phyloP scores from a whole-genome alignment of 495 filamentous ascomycete genomes.

The Aspergillus biplanus region DNA sequence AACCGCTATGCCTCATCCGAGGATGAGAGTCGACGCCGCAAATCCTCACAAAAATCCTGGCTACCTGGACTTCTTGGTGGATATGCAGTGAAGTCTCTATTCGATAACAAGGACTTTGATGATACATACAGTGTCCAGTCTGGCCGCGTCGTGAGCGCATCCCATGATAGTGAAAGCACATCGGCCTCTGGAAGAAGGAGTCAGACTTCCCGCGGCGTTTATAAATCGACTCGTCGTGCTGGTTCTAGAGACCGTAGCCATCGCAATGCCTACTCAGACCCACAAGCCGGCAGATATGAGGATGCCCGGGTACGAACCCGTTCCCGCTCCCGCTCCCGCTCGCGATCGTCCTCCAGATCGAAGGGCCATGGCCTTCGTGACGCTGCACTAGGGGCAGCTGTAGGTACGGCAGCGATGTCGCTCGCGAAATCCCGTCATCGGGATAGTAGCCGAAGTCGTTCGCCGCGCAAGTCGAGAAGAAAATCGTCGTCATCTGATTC shows the following conservation, averaged over 20 bases:
- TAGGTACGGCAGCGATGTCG: slow-evolving; percentile 46
- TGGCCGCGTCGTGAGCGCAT: slow-evolving; percentile 41
- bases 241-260: slow-evolving; percentile 38
- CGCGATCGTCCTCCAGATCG: slow-evolving; percentile 37
- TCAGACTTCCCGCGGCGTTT: slow-evolving; percentile 48
- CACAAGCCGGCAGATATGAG: slow-evolving; percentile 13
- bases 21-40: slow-evolving; percentile 52
- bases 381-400: slow-evolving; percentile 49
- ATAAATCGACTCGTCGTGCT: slow-evolving; percentile 38
- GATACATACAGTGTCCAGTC: slow-evolving; percentile 62
- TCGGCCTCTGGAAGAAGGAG: slow-evolving; percentile 45
- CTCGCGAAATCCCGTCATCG: slow-evolving; percentile 35
- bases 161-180: slow-evolving; percentile 41
- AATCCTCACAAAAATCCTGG: slow-evolving; percentile 50
- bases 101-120: slow-evolving; percentile 57
- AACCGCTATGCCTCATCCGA: slow-evolving; percentile 61
- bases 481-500: slow-evolving; percentile 43
- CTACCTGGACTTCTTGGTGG: slow-evolving; percentile 58
- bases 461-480: slow-evolving; percentile 35
- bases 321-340: slow-evolving; percentile 42
- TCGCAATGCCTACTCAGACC: slow-evolving; percentile 25
- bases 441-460: slow-evolving; percentile 34
- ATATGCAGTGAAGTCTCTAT: slow-evolving; percentile 58
- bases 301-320: slow-evolving; percentile 30
- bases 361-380: slow-evolving; percentile 44